Conservation (phyloP, 2,329 filamentous ascomycete species). For the Fusarium domesticum region DNA sequence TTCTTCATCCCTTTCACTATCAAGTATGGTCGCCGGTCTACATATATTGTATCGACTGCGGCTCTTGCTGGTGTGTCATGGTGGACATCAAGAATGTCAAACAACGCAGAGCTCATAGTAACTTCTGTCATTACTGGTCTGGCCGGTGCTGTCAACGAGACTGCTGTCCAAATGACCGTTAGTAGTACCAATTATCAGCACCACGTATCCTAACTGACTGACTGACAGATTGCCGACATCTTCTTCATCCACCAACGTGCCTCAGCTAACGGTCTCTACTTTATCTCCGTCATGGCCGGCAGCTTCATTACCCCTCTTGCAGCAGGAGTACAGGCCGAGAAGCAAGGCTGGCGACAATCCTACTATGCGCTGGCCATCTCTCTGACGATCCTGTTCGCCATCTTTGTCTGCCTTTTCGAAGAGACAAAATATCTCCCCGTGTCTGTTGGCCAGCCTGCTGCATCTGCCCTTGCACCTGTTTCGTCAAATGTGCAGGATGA, state of each 20-base stretch:
- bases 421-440: slow-evolving; percentile 32
- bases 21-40: slow-evolving; percentile 35
- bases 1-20: slow-evolving; percentile 35
- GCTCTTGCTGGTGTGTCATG: slow-evolving; percentile 24
- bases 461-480: not conserved
- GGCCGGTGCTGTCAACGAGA: slow-evolving; percentile 40
- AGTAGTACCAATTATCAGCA: not conserved
- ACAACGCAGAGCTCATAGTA: slow-evolving; percentile 23
- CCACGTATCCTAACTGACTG: slow-evolving; percentile 3
- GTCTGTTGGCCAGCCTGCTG: slow-evolving; percentile 1
- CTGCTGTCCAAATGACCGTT: slow-evolving; percentile 38
- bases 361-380: slow-evolving; percentile 25
- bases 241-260: slow-evolving; percentile 35
- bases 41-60: slow-evolving; percentile 29
- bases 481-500: not conserved
- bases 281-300: slow-evolving; percentile 32
- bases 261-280: slow-evolving; percentile 33
- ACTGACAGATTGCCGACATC: slow-evolving; percentile 30
- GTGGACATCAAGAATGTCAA: slow-evolving; percentile 24
- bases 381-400: slow-evolving; percentile 20
- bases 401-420: slow-evolving; percentile 27
- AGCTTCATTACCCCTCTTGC: slow-evolving; percentile 33
- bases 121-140: slow-evolving; percentile 32
- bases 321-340: slow-evolving; percentile 24
- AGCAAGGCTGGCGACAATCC: slow-evolving; percentile 27